Evolutionary conservation across 2,329 filamentous ascomycete genomes (phyloP), one percentile per base, ranked within the genome.

Genomic region (Pochonia chlamydosporia): DNA sequence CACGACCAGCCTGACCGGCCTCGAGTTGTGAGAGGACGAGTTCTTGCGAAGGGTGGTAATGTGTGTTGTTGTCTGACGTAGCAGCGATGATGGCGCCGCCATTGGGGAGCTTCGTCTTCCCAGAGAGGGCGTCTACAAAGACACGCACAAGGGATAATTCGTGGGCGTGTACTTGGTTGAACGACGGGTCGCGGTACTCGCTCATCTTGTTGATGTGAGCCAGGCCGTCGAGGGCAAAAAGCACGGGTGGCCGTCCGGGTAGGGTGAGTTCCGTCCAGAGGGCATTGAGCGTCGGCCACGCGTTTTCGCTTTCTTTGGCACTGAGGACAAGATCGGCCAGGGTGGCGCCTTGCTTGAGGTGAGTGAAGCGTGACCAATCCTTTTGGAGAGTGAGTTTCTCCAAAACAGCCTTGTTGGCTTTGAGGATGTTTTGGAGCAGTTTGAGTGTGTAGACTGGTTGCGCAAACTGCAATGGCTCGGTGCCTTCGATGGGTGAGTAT

Each of bases 61-160:
- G 82, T 31, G 73, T 74, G 68, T 95, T 95, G 61, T 82, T 87
- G 52, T 77, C 76, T 14, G 82, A 86, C 21, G 83, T 89, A 51
- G 88, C 80, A 49, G 81, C 91, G 31, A 96, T 68, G 47, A 96
- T 68, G 50, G 87, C 79, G 49, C 89, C 91, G 52, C 92, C 92
- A 63, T 92, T 92, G 44, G 74, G 69, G 40, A 85, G 72, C 18
- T 57, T 55, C 26, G 65, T 68, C 61, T 66, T 69, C 49, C 85
- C 85, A 24, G 78, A 78, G 24, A 97, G 75, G 48, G 86, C 78
- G 44, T 86, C 81, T 50, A 86, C 67, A 66, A 95, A 95, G 55
- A 87, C 78, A 47, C 82, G 77, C 44, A 95, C 74, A 20, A 96
- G 74, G 21, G 79, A 74, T 25, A 99, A 76, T 59, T 97, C 87